Conservation (phyloP, 108 stramenopile genomes). For the Discostella stelligeroides region DNA sequence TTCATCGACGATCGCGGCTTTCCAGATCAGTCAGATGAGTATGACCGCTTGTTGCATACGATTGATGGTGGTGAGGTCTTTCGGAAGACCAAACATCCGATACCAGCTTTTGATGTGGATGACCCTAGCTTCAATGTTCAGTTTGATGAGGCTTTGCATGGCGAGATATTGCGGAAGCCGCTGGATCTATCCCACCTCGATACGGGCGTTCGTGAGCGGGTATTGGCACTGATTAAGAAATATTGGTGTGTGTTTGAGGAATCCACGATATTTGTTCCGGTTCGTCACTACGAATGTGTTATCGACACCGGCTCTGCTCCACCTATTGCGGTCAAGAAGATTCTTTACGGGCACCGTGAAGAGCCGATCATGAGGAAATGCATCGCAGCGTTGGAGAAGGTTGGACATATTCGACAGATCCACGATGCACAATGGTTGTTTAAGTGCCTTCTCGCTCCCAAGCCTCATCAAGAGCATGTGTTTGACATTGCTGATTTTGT, state of each 20-base stretch:
- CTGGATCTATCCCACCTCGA: constrained; percentile 6
- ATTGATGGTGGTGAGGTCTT: neutral
- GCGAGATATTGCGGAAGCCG: neutral
- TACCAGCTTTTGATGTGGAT: no score
- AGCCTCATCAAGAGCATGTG: neutral
- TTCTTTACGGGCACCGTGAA: no score
- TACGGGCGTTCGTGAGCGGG: neutral
- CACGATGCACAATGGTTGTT: neutral
- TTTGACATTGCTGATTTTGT: neutral
- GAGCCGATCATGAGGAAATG: constrained; percentile 5
- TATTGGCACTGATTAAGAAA: constrained; percentile 7
- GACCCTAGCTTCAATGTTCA: no score
- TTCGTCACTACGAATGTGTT: no score
- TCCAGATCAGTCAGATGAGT: constrained; percentile 4
- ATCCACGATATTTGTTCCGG: no score
- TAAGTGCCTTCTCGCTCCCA: neutral
- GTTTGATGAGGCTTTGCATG: constrained; percentile 1
- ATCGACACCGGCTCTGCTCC: no score
- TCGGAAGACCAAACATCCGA: no score
- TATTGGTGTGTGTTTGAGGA: constrained; percentile 23
- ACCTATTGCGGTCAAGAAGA: no score
- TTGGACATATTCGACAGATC: neutral
- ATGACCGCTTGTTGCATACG: no score
- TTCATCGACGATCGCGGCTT: constrained; percentile 24
- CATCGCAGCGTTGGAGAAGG: no score